Evolutionary conservation across 495 filamentous ascomycete genomes (phyloP), one percentile per base, ranked within the genome.

Genomic region (Trichoderma parareesei): DNA sequence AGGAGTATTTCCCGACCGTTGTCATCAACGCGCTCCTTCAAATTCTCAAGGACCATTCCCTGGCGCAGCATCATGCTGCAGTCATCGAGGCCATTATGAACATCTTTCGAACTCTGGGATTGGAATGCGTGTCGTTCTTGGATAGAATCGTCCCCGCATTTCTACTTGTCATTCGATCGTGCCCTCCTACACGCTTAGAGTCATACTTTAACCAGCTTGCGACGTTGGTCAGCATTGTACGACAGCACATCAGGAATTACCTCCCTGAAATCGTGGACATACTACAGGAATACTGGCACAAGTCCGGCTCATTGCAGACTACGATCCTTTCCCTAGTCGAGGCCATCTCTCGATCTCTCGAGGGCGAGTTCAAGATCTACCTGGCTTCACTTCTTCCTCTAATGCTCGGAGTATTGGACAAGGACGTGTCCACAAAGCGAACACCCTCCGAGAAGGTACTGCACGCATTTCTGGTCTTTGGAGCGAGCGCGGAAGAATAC

Each of bases 51-150:
- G 94, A 99, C 70, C 86, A 85, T 49, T 97, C 94, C 2, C 77
- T 98, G 57, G 82, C 86, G 6, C 88, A 93, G 68, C 91, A 95
- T 70, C 94, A 99, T 71, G 94, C 92, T 3, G 87, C 88, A 9
- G 94, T 98, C n/a, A 92, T 99, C 65, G 94, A 97, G 73, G 93
- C 95, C 1, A 93, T 99, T 67, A 97, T 99, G 85, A 96, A 90
- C 64, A 98, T 98, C 63, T 99, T 98, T 77, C 91, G 93, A 69
- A 97, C 95, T 7, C 78, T 98, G 62, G 94, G 94, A 1, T 74
- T 97, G 67, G 96, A 97, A 72, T 98, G 95, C 71, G 92, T 99
- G 40, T 88, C 90, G 3, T 98, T 97, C 73, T 83, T 99, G 5
- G 87, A 87, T 61, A 89, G 92, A 57, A 96, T 99, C 59, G 89